A percentile compares a stretch with the other conserved stretches of the same genome.
These are phyloP conservation scores for Gremmenia infestans DNA, from an alignment of 2,329 filamentous ascomycete genomes.

Conservation along the genomic window DNA sequence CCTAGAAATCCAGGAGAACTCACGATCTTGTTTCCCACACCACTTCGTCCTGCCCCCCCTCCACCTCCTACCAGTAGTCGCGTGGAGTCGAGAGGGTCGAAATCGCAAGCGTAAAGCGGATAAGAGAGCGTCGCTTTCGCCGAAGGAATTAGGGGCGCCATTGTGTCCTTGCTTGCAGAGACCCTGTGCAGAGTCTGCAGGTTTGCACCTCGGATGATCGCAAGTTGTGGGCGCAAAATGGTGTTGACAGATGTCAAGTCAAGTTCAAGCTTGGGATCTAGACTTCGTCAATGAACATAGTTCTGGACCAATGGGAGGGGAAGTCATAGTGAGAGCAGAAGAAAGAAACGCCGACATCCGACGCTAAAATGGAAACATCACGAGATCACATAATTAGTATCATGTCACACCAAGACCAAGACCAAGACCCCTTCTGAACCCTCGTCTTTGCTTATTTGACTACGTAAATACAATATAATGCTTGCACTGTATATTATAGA, in stretches of 20 bases:
- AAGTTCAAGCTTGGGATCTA: no score
- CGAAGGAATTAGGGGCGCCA: conserved; percentile 29
- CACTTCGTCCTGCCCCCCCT: conserved; percentile 74
- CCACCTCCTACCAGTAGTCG: conserved; percentile 81
- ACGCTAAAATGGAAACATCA: no score
- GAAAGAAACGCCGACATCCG: no score
- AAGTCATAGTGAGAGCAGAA: no score
- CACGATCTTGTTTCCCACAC: conserved; percentile 84
- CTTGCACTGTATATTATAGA: not conserved
- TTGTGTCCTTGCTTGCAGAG: conserved; percentile 4
- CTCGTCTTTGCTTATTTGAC: not conserved
- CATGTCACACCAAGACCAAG: no score
- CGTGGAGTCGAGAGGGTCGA: conserved; percentile 73
- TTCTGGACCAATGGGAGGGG: no score
- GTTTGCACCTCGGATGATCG: not conserved
- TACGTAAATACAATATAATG: not conserved
- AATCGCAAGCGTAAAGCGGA: conserved; percentile 82
- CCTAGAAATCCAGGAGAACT: conserved; percentile 30
- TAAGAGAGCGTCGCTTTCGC: conserved; percentile 57
- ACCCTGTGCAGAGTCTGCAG: not conserved
- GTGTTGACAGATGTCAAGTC: no score
- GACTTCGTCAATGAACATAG: no score
- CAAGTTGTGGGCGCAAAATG: not conserved
- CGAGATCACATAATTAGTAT: no score
- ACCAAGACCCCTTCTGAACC: no score